Base-by-base conservation (phyloP, 192 early-diverging fungal species). In the Fimicolochytrium jonesii region DNA sequence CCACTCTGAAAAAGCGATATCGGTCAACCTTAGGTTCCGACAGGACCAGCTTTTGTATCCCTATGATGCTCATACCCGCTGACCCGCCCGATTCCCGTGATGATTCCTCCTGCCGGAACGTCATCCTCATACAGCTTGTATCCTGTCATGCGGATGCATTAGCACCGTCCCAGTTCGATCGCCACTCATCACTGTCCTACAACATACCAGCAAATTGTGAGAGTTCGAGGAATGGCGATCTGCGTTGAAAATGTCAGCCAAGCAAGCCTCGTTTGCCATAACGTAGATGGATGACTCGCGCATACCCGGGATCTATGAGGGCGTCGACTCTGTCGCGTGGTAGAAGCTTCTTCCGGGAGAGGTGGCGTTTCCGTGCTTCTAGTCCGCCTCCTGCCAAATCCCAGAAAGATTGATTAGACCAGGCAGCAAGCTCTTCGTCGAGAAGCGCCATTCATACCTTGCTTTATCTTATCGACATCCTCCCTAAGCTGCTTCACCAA, bases 11-110 rank as follows among this genome's bases (percentile, higher is more conserved):
- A 56, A 32, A 22, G 22, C 6, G 1, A 53, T 17, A 20, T 50
- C 31, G 33, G 41, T 25, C 13, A 54, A 11, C 1, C 20, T 23
- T 1, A 50, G 7, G 13, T 33, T 13, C n/a, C 56, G 1, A 23
- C 23, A 25, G 32, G 45, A 43, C 32, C 13, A 49, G 29, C 15
- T 30, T 26, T 28, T 60, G 26, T 45, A 17, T 34, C 39, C 10
- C 23, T 29, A 18, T 5, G 18, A 44, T 33, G 36, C 10, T 22
- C 66, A 61, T 77, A 88, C 86, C 92, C 93, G 74, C 81, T 85
- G 25, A 98, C 86, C 11, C 92, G 81, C 28, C 95, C 95, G 70
- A 98, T 91, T 37, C 95, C 95, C n/a, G 95, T 92, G 56, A 98
- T 92, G 33, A 98, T 78, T 33, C 93, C 88, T 64, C 92, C 94